phyloP scores from a whole-genome alignment of 1,139 yeast genomes.

The Blastobotrys persicus region DNA sequence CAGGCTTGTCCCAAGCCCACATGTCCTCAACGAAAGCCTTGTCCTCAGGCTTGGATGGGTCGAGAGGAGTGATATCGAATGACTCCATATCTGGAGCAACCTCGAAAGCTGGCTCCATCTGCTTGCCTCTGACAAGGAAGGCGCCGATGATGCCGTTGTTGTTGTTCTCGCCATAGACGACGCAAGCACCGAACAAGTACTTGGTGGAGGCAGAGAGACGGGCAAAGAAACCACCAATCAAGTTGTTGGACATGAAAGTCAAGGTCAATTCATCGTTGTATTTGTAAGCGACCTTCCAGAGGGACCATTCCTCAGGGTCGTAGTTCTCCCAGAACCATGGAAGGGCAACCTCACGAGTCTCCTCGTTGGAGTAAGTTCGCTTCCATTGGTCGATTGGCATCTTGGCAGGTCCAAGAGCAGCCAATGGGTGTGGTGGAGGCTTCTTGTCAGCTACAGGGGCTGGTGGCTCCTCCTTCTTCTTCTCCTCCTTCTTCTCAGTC shows the following conservation, averaged over 20 bases:
- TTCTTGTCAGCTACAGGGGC: slow-evolving; percentile 50
- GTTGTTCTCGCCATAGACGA: slow-evolving; percentile 98
- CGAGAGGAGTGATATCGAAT: slow-evolving; percentile 64
- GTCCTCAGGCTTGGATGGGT: slow-evolving; percentile 64
- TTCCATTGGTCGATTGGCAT: slow-evolving; percentile 90
- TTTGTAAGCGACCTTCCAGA: slow-evolving; percentile 95
- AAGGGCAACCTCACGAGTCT: slow-evolving; percentile 88
- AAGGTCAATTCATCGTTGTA: slow-evolving; percentile 96
- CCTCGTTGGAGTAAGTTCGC: slow-evolving; percentile 95
- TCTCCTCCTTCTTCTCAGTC: slow-evolving; percentile 35
- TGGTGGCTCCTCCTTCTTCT: slow-evolving; percentile 39
- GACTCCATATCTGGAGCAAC: slow-evolving; percentile 99
- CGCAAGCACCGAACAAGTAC: slow-evolving; percentile 90
- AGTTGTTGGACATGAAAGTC: slow-evolving; percentile 98
- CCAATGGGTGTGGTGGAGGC: slow-evolving; percentile 85
- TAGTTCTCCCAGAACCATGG: slow-evolving; percentile 99
- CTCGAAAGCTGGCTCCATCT: slow-evolving; percentile 82
- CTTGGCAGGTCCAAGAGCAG: slow-evolving; percentile 66
- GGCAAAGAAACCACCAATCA: slow-evolving; percentile 97
- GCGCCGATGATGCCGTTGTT: slow-evolving; percentile 96
- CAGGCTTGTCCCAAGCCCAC: slow-evolving; percentile 87
- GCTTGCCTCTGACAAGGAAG: slow-evolving; percentile 94
- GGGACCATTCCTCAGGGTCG: slow-evolving; percentile 90
- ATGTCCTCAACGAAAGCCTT: slow-evolving; percentile 66
- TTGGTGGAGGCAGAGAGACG: slow-evolving; percentile 89